Evolutionary conservation across 1,284 basidiomycete species (phyloP).

Genomic region (Tilletia caries): DNA sequence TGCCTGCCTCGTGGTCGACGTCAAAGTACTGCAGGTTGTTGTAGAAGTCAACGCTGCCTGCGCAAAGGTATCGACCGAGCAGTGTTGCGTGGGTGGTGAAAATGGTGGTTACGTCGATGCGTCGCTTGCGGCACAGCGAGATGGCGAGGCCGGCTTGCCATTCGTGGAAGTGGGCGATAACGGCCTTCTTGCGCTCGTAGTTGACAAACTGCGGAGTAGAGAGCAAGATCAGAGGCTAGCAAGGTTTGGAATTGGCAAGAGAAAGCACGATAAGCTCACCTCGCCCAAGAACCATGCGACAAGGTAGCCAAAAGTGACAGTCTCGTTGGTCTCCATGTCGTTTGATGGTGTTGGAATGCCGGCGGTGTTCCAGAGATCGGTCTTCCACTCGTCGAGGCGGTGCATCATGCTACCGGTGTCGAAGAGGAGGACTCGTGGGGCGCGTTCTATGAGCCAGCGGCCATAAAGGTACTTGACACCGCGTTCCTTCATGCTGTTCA

Average conservation of each 20-base stretch:
- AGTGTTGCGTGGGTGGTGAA: conserved; percentile 95
- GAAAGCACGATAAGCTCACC: conserved; percentile 58
- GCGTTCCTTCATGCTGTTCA: conserved; percentile 56
- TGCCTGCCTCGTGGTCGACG: conserved; percentile 97
- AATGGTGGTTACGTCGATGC: conserved; percentile 95
- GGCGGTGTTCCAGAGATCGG: conserved; percentile 93
- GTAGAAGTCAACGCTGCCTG: conserved; percentile 96
- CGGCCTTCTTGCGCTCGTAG: conserved; percentile 73
- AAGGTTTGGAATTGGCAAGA: conserved; percentile 21
- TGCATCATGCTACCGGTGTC: conserved; percentile 86
- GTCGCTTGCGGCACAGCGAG: conserved; percentile 88
- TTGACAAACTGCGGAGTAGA: conserved; percentile 71
- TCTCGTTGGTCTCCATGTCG: conserved; percentile 96
- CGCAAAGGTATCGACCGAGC: conserved; percentile 94
- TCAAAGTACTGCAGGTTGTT: conserved; percentile 99
- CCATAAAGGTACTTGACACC: conserved; percentile 94
- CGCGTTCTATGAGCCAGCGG: conserved; percentile 94
- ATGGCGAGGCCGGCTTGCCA: conserved; percentile 98
- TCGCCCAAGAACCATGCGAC: conserved; percentile 99
- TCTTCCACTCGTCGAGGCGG: conserved; percentile 94
- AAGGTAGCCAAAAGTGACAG: conserved; percentile 97
- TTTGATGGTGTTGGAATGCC: conserved; percentile 93
- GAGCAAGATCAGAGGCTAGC: no score
- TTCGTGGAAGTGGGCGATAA: conserved; percentile 97
- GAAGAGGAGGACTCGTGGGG: conserved; percentile 87